Evolutionary conservation across 2,329 filamentous ascomycete species (phyloP).

Genomic region (Colletotrichum sublineola): DNA sequence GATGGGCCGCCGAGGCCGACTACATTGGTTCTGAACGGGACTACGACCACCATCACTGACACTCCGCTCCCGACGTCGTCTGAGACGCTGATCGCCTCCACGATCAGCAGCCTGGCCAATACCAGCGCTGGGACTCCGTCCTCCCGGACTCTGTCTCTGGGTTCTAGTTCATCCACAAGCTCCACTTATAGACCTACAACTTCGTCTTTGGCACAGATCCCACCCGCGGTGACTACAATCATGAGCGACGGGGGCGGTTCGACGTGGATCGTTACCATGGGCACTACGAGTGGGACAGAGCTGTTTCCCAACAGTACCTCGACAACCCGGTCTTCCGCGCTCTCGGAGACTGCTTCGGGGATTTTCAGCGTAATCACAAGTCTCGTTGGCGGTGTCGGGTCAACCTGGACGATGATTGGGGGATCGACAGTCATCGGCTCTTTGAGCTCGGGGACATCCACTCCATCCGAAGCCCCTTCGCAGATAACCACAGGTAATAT

Average conservation of each 20-base stretch:
- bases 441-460: background rate
- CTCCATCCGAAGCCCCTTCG: background rate
- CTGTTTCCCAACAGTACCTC: conserved; percentile 8
- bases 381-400: background rate
- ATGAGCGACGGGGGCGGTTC: conserved; percentile 15
- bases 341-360: background rate
- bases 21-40: conserved; percentile 3
- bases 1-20: no score
- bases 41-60: background rate
- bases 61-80: background rate
- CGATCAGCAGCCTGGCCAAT: background rate
- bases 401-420: background rate
- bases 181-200: background rate
- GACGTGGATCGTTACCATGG: conserved; percentile 8
- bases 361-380: conserved; percentile 3
- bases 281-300: background rate
- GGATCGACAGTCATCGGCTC: background rate
- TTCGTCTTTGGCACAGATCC: background rate
- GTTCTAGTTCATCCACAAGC: background rate
- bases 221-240: background rate
- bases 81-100: background rate
- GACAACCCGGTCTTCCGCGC: no score
- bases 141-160: conserved; percentile 9
- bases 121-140: background rate
- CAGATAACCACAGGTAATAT: background rate